phyloP scores from a whole-genome alignment of 2,329 filamentous ascomycete genomes.

The Epichloe sylvatica region DNA sequence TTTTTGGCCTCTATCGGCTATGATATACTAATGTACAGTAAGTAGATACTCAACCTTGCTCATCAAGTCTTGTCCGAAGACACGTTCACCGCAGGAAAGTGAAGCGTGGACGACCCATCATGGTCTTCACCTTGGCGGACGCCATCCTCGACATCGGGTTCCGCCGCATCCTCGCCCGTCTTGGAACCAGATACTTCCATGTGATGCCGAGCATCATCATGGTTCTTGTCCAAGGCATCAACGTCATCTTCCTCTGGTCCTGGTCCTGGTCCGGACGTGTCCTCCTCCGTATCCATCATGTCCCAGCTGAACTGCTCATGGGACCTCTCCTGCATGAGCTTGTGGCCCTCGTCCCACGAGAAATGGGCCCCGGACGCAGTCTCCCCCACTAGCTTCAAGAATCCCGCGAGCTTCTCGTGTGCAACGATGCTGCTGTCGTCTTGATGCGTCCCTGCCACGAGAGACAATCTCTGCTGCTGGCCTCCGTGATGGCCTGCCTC shows the following conservation, averaged over 20 bases:
- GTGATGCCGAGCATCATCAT: not conserved
- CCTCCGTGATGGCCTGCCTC: constrained; percentile 38
- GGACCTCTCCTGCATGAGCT: constrained; percentile 13
- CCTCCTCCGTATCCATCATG: constrained; percentile 12
- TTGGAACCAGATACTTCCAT: no score
- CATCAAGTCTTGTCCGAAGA: not conserved
- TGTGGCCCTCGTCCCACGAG: constrained; percentile 22
- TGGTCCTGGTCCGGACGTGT: not conserved
- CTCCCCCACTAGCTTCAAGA: constrained; percentile 15
- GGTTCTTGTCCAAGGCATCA: not conserved
- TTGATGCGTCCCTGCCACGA: constrained; percentile 15
- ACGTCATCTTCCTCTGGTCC: not conserved
- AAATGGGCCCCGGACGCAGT: constrained; percentile 19
- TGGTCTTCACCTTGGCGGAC: no score
- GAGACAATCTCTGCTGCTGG: constrained; percentile 34
- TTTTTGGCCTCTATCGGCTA: not conserved
- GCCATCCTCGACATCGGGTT: no score
- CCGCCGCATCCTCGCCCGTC: no score
- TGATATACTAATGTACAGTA: not conserved
- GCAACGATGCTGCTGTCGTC: not conserved
- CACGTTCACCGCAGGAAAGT: not conserved
- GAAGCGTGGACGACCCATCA: no score
- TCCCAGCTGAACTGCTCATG: constrained; percentile 16
- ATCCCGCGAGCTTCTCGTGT: constrained; percentile 4
- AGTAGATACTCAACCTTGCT: not conserved